A percentile compares a stretch with the other conserved stretches of the same genome.
These are phyloP conservation scores for Buxus sempervirens DNA, from an alignment of 164 flowering plant species.

Conservation along the genomic window DNA sequence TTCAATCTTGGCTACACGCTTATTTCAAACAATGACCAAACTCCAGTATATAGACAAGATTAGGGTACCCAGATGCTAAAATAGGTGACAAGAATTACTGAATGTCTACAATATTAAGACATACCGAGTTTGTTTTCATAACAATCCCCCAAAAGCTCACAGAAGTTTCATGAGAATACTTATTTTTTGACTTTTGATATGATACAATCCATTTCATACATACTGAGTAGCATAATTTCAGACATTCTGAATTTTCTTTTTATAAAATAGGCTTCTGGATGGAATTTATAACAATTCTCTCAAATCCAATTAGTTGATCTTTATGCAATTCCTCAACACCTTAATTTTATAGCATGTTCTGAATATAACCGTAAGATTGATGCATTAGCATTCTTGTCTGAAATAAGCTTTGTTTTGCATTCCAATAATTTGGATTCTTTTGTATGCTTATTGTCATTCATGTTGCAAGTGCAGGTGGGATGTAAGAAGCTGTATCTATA, in stretches of 20 bases:
- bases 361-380: neutral
- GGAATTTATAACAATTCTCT: neutral
- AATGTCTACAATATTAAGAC: neutral
- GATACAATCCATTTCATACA: neutral
- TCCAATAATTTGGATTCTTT: no score
- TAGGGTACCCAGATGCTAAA: neutral
- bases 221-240: neutral
- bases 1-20: neutral
- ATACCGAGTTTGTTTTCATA: neutral
- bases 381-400: no score
- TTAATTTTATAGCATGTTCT: neutral
- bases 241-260: no score
- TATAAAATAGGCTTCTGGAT: neutral
- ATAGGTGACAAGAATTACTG: neutral
- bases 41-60: neutral
- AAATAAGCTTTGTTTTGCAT: no score
- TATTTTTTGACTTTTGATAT: no score
- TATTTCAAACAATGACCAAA: neutral
- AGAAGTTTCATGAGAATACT: neutral
- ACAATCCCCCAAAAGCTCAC: neutral
- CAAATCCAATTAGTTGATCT: neutral
- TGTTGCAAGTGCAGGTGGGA: no score
- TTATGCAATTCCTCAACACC: neutral
- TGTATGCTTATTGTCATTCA: no score
- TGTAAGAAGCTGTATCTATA: no score